Conservation (phyloP, 345 rosid species). For the Brassica napus region Da-Ae NC_063438.1:4019501-4020000, state of each 20-base stretch:
- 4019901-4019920: not conserved
- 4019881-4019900: not conserved
- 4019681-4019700: too few relatives aligned
- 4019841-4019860: not conserved
- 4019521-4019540: too few relatives aligned
- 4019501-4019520: too few relatives aligned
- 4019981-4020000: not conserved
- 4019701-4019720: too few relatives aligned
- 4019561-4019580: too few relatives aligned
- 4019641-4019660: too few relatives aligned
- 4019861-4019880: not conserved
- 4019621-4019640: too few relatives aligned
- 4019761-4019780: not conserved
- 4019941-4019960: not conserved
- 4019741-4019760: not conserved
- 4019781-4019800: not conserved
- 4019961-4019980: not conserved
- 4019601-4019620: too few relatives aligned
- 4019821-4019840: not conserved
- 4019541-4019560: too few relatives aligned
- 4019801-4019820: not conserved
- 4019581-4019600: too few relatives aligned
- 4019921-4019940: not conserved
- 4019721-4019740: too few relatives aligned
- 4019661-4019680: too few relatives aligned